Evolutionary conservation across 345 rosid genomes (phyloP), one percentile per base, ranked within the genome.

Genomic region (Pistacia integerrima): DNA sequence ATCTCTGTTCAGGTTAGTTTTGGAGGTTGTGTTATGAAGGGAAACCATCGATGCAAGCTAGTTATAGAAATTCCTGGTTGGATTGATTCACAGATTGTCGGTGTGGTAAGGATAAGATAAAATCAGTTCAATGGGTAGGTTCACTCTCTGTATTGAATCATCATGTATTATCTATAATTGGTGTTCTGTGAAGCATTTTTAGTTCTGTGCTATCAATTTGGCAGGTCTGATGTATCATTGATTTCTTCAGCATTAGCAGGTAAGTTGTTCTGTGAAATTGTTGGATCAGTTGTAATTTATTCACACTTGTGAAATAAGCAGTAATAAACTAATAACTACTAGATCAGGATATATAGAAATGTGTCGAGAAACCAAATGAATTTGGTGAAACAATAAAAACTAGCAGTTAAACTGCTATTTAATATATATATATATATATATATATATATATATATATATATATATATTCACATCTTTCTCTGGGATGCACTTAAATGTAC

Each of bases 1-100:
- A 51, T 61, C 36, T 74, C 51, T 82, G 74, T 74, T 64, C 82
- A 77, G 83, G 83, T 77, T 79, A 60, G 80, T 76, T 64, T 73
- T 54, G 55, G 58, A 73, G 67, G 78, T 81, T 52, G 44, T 74
- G 69, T 73, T 61, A 57, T 58, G 38, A 72, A 38, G 74, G 69
- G 78, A 28, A 82, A 68, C 67, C 74, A 66, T 51, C 64, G 35
- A 33, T 69, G 52, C 52, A 60, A 72, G 77, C 64, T 44, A 76
- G 68, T 64, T 76, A 70, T 73, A 57, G 59, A 66, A 59, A 22
- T 60, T 60, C 70, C 62, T 44, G 48, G 70, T 58, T 65, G 62
- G 72, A 44, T 56, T 57, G 49, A 67, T 74, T 71, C 35, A 55
- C 67, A 41, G 60, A 48, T 66, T 65, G 18, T 54, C 41, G 38